Base-by-base conservation (phyloP, 352 stramenopile genomes). In the Pythium folliculosum region DNA sequence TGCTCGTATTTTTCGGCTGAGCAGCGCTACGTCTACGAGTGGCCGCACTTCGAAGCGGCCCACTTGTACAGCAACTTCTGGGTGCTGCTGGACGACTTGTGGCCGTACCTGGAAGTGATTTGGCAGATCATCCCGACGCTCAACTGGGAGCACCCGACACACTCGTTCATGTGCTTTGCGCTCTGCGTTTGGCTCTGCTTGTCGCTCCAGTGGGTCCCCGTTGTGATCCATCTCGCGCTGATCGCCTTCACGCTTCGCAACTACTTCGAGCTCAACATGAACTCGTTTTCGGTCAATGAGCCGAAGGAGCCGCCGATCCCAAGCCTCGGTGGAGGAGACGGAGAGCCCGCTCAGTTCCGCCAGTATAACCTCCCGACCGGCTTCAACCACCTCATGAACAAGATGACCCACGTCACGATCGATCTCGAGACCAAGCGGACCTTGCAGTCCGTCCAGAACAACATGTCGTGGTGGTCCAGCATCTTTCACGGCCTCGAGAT, bases 341-440 rank as follows among this genome's bases (percentile, higher is more conserved):
- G 80, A 37, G 71, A 77, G 35, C 80, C 71, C 32, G 71, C 74
- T 4, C 82, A 86, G 51, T 90, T 91, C 53, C 81, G 84, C 8
- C 82, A 92, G 73, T 95, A 93, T 71, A 90, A 87, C 43, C 70
- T 95, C 8, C 86, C 86, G 13, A 82, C 83, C 14, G 84, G 86
- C n/a, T 92, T 95, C 69, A 90, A 90, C 59, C 84, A 93, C 60
- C 63, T 95, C 50, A 95, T 92, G 83, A 92, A 95, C 80, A 95
- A 95, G 69, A 95, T 95, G 86, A 93, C 86, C 3, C 84, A 93
- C 60, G 84, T 95, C 27, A 95, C 83, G 23, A 90, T 92, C 32
- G 84, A 95, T 58, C 71, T 87, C 30, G 86, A 95, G 63, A 95
- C 86, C 25, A 91, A 92, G 69, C 79, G 80, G 38, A 91, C 86